Evolutionary conservation across 2,329 filamentous ascomycete genomes (phyloP).

Genomic region (Microdochium paspali): DNA sequence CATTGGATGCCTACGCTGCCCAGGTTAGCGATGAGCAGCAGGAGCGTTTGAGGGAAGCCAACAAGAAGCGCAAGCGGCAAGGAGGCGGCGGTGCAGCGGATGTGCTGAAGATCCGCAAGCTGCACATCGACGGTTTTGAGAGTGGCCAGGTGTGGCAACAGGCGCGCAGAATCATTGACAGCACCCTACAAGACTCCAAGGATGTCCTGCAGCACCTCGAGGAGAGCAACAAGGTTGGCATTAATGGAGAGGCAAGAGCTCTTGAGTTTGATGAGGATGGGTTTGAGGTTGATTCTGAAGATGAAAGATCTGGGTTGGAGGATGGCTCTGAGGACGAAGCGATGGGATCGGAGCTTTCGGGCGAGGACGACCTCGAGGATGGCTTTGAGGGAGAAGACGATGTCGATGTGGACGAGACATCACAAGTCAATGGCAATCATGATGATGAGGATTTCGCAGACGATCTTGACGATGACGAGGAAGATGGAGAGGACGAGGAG

Average conservation of each 20-base stretch:
- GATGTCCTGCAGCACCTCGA: slow-evolving; percentile 38
- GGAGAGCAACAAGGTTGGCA: slow-evolving; percentile 41
- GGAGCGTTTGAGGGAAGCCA: slow-evolving; percentile 54
- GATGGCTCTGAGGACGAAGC: slow-evolving; percentile 15
- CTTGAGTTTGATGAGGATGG: slow-evolving; percentile 27
- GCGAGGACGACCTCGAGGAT: slow-evolving; percentile 21
- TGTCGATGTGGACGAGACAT: slow-evolving; percentile 18
- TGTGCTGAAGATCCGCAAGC: slow-evolving; percentile 66
- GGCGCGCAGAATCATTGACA: slow-evolving; percentile 67
- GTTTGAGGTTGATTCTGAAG: slow-evolving; percentile 16
- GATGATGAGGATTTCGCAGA: slow-evolving; percentile 28
- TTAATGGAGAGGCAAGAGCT: slow-evolving; percentile 23
- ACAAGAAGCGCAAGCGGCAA: slow-evolving; percentile 68
- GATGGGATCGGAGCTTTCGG: slow-evolving; percentile 9
- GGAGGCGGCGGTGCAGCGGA: slow-evolving; percentile 32
- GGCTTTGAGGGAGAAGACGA: slow-evolving; percentile 23
- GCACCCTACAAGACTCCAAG: slow-evolving; percentile 39
- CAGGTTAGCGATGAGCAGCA: slow-evolving; percentile 66
- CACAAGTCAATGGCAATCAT: slow-evolving; percentile 14
- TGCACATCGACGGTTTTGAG: slow-evolving; percentile 82
- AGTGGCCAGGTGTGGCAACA: slow-evolving; percentile 92
- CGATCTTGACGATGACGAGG: slow-evolving; percentile 36
- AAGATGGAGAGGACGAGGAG: slow-evolving; percentile 37
- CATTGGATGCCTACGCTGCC: slow-evolving; percentile 68
- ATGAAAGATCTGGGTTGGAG: slow-evolving; percentile 9